These are phyloP conservation scores for Phyllosticta citrichinensis DNA, from an alignment of 2,329 filamentous ascomycete species.

Conservation along the genomic window DNA sequence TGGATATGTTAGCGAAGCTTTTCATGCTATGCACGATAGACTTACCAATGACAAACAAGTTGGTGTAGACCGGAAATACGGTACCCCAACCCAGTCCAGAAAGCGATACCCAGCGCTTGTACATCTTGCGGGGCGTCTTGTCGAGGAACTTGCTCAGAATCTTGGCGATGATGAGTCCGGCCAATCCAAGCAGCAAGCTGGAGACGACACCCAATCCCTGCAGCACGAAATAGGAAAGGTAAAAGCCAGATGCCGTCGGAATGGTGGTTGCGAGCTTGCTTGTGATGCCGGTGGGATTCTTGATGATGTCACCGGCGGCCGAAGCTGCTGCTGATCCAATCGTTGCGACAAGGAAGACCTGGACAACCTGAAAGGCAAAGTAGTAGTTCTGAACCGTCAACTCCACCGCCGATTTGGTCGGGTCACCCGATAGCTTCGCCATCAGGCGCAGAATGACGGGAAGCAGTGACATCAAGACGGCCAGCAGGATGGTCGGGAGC, in stretches of 20 bases:
- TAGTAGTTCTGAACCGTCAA: conserved; percentile 85
- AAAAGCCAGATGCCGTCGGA: conserved; percentile 84
- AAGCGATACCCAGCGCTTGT: conserved; percentile 23
- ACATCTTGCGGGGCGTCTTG: conserved; percentile 52
- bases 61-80: conserved; percentile 31
- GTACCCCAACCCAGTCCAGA: conserved; percentile 30
- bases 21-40: conserved; percentile 13
- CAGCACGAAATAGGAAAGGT: conserved; percentile 88
- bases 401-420: conserved; percentile 70
- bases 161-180: conserved; percentile 62
- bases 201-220: conserved; percentile 77
- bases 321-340: conserved; percentile 70
- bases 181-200: conserved; percentile 62
- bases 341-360: conserved; percentile 84
- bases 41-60: conserved; percentile 35
- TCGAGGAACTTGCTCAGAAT: conserved; percentile 66
- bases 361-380: conserved; percentile 82
- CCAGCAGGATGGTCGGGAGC: conserved; percentile 66
- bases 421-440: conserved; percentile 70
- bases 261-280: conserved; percentile 61
- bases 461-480: conserved; percentile 77
- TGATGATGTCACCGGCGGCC: conserved; percentile 44
- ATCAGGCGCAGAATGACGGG: conserved; percentile 57
- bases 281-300: conserved; percentile 53
- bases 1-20: neutral